Evolutionary conservation across 2,329 filamentous ascomycete species (phyloP).

Genomic region (Ophiostoma piceae): DNA sequence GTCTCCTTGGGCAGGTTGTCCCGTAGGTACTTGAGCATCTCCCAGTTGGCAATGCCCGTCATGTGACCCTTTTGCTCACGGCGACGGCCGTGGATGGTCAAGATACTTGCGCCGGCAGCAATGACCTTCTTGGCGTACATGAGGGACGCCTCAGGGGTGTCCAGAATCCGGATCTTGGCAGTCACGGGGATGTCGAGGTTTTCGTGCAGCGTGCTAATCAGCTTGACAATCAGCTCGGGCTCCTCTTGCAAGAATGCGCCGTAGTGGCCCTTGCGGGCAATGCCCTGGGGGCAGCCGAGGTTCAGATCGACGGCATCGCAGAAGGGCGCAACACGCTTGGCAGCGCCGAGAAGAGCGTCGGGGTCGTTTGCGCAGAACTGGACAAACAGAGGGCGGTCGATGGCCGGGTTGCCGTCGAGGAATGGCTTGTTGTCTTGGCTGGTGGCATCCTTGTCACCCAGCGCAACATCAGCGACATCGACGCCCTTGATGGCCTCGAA

Average conservation of each 20-base stretch:
- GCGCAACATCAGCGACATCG: constrained; percentile 21
- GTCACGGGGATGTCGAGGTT: constrained; percentile 80
- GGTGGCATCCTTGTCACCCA: constrained; percentile 35
- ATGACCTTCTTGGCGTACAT: constrained; percentile 86
- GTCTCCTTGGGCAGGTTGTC: constrained; percentile 80
- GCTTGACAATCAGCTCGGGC: constrained; percentile 70
- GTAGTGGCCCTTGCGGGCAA: constrained; percentile 84
- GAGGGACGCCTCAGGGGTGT: constrained; percentile 79
- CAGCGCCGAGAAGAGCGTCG: constrained; percentile 72
- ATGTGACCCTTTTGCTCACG: constrained; percentile 94
- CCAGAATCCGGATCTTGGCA: constrained; percentile 87
- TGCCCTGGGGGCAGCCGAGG: constrained; percentile 91
- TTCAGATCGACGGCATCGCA: constrained; percentile 97
- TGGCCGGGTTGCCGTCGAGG: constrained; percentile 78
- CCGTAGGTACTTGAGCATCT: constrained; percentile 72
- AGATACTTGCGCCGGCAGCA: constrained; percentile 80
- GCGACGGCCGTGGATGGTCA: constrained; percentile 84
- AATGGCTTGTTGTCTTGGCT: constrained; percentile 28
- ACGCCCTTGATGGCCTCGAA: constrained; percentile 60
- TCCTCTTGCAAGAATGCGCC: constrained; percentile 94
- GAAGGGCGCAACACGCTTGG: constrained; percentile 70
- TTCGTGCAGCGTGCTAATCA: constrained; percentile 77
- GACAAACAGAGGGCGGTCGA: constrained; percentile 87
- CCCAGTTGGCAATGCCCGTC: constrained; percentile 90
- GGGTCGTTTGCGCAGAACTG: constrained; percentile 94